Base-by-base conservation (phyloP, 352 stramenopile species). In the Phytophthora lateralis region DNA sequence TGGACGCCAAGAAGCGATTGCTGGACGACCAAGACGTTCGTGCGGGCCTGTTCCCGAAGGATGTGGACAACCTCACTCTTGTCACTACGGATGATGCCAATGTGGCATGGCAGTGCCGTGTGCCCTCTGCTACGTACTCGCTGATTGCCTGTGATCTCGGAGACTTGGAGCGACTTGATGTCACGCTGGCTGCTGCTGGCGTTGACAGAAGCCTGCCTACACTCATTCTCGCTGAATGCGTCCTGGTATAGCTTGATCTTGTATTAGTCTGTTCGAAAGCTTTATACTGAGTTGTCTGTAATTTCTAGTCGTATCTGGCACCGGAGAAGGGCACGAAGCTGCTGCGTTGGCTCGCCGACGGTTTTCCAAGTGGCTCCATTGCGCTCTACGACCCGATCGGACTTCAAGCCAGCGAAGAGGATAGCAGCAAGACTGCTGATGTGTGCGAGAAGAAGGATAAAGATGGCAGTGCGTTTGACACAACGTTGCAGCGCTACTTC, bases 381-480 rank as follows among this genome's bases (percentile, higher is more conserved):
- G 76, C 82, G 14, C 55, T 87, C 0, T 93, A 93, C 63, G 83
- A 93, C 35, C 83, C 83, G 1, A 75, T 90, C 26, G 69, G 61
- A 8, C 67, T 90, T 14, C 29, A 71, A 49, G 26, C 57, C 45
- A 63, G 42, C 20, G 43, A 66, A 10, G 17, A 60, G 47, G 20
- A 8, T 11, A 21, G 50, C 21, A 50, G 3, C 15, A 43, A 63
- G 15, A 30, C 26, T 2, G 14, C 7, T 27, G 20, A 12, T 7
- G 24, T 10, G 24, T 20, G 45, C 10, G 30, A 17, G 7, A 44
- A 46, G 2, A 53, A 67, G 4, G 21, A 38, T 17, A 48, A 62
- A 6, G 47, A 69, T 5, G n/a, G 32, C 8, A 32, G 44, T 32
- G 55, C 77, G 1, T 93, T 90, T 64, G 74, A 73, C 6, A 60